Conservation (phyloP, 1,284 basidiomycete genomes). For the Tylopilus orsonianus region DNA sequence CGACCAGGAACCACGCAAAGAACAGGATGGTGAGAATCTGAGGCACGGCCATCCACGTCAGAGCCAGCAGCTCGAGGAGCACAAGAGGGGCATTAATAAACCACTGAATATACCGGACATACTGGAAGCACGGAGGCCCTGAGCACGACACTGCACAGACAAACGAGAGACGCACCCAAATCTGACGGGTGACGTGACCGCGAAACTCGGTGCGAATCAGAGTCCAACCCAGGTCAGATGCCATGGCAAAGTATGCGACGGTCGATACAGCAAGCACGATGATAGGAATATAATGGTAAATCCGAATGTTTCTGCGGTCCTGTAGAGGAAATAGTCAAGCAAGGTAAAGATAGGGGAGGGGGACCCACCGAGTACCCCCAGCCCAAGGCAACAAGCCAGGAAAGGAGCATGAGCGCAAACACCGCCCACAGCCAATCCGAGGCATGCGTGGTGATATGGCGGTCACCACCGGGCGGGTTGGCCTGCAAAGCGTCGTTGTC, state of each 20-base stretch:
- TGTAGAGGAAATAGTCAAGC: constrained; percentile 7
- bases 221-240: constrained; percentile 58
- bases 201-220: constrained; percentile 44
- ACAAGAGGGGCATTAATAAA: constrained; percentile 58
- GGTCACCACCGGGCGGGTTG: constrained; percentile 41
- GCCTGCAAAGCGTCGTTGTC: constrained; percentile 21
- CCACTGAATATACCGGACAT: constrained; percentile 57
- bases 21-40: constrained; percentile 55
- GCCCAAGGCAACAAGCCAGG: constrained; percentile 38
- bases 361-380: constrained; percentile 40
- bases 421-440: constrained; percentile 60
- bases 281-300: constrained; percentile 49
- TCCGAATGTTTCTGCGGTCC: constrained; percentile 42
- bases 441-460: constrained; percentile 41
- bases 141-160: neutral
- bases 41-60: constrained; percentile 51
- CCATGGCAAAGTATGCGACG: constrained; percentile 56
- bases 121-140: constrained; percentile 32
- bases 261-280: constrained; percentile 45
- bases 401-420: constrained; percentile 47
- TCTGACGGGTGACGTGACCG: constrained; percentile 42
- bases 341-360: neutral
- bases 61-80: constrained; percentile 50
- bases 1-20: constrained; percentile 50
- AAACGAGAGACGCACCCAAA: constrained; percentile 44